These are phyloP conservation scores for Cantharellus cinnabarinus DNA, from an alignment of 768 basidiomycete species.

Conservation along the genomic window DNA sequence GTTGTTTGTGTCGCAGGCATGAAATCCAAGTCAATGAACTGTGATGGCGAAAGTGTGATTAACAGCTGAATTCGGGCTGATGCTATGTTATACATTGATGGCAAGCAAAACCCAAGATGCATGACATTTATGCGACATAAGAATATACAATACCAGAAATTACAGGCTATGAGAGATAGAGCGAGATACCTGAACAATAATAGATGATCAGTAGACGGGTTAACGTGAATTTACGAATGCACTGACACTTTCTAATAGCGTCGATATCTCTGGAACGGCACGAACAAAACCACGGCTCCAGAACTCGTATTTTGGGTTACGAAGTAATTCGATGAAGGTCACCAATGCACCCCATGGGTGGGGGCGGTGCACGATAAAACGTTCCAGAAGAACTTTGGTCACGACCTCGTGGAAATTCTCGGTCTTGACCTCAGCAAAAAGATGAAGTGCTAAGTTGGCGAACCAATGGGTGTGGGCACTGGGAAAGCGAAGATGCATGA, in stretches of 20 bases:
- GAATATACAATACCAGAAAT: not conserved
- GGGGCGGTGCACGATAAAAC: conserved; percentile 83
- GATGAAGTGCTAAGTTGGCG: conserved; percentile 69
- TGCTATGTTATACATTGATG: no score
- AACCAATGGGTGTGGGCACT: conserved; percentile 99
- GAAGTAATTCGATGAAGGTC: conserved; percentile 83
- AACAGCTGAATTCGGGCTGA: no score
- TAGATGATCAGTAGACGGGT: not conserved
- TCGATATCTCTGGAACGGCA: conserved; percentile 56
- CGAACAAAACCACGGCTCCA: conserved; percentile 77
- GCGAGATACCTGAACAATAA: not conserved
- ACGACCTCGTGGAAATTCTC: conserved; percentile 64
- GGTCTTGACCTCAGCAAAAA: conserved; percentile 62
- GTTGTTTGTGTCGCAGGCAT: no score
- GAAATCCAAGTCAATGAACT: no score
- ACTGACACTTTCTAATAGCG: conserved; percentile 8
- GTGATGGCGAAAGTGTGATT: no score
- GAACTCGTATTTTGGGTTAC: conserved; percentile 78
- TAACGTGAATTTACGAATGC: not conserved
- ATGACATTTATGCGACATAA: not conserved
- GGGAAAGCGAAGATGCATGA: conserved; percentile 89
- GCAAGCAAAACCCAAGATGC: no score
- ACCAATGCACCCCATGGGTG: conserved; percentile 93
- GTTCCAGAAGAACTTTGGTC: conserved; percentile 79
- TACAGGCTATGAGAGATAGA: not conserved